These are phyloP conservation scores for Quercus rubra DNA, from an alignment of 306 rosid species.

Conservation along the genomic window DNA sequence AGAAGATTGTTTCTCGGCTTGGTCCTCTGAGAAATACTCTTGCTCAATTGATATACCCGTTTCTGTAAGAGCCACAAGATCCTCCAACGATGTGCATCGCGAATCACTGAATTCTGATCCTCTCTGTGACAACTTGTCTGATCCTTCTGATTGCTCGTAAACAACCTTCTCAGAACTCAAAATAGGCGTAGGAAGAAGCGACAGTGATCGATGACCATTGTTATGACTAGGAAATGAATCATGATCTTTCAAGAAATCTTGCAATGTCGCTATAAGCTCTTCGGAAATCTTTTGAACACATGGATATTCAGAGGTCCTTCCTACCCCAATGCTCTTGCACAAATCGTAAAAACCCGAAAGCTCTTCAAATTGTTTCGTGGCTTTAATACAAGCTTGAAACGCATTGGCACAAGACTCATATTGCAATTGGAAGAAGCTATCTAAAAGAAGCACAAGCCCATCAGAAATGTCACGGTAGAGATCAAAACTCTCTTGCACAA, in stretches of 20 bases:
- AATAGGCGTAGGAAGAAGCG: background rate
- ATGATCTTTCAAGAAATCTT: constrained; percentile 75
- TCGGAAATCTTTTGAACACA: constrained; percentile 67
- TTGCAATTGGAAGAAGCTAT: constrained; percentile 63
- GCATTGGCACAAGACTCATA: constrained; percentile 49
- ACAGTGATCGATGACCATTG: constrained; percentile 19
- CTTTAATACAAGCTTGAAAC: constrained; percentile 67
- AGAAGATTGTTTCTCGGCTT: constrained; percentile 27
- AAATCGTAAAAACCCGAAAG: constrained; percentile 49
- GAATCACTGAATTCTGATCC: constrained; percentile 35
- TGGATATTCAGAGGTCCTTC: constrained; percentile 87
- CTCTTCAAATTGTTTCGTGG: constrained; percentile 73
- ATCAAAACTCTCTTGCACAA: constrained; percentile 79
- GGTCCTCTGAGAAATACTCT: constrained; percentile 24
- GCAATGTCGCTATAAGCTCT: constrained; percentile 70
- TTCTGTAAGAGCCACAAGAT: constrained; percentile 45
- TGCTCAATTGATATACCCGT: constrained; percentile 35
- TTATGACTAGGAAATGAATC: constrained; percentile 38
- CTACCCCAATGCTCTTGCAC: constrained; percentile 62
- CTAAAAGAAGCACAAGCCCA: constrained; percentile 65
- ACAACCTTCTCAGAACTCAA: constrained; percentile 18
- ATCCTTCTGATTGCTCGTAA: constrained; percentile 23
- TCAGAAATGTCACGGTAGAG: constrained; percentile 68
- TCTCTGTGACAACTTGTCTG: constrained; percentile 28
- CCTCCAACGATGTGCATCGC: constrained; percentile 50